Conservation (phyloP, 352 stramenopile genomes). For the Blastocystis sp. region DNA sequence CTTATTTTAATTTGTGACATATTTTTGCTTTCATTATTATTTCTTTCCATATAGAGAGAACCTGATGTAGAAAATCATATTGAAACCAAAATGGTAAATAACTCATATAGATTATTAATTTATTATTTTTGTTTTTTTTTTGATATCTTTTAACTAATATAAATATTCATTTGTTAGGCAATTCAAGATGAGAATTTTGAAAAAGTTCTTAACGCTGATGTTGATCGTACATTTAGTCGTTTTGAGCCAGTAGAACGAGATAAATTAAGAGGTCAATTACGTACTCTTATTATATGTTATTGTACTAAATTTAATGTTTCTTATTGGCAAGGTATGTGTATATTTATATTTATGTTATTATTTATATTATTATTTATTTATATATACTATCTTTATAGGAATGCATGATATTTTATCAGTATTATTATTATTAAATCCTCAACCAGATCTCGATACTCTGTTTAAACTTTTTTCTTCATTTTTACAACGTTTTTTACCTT, state of each 20-base stretch:
- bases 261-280: slow-evolving; percentile 5
- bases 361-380: no score
- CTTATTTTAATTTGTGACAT: no score
- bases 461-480: slow-evolving; percentile 34
- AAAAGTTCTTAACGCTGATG: slow-evolving; percentile 15
- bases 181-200: no score
- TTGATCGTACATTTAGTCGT: slow-evolving; percentile 23
- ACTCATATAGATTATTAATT: no score
- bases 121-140: no score
- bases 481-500: slow-evolving; percentile 20
- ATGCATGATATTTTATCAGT: slow-evolving; percentile 36
- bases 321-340: slow-evolving; percentile 36
- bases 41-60: no score
- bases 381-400: no score
- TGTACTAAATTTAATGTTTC: slow-evolving; percentile 26
- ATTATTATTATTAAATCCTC: slow-evolving; percentile 22
- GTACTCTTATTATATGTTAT: slow-evolving; percentile 29
- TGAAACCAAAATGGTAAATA: no score
- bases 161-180: no score
- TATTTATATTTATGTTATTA: slow-evolving; percentile 21
- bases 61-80: no score
- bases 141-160: no score
- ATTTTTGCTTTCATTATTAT: no score
- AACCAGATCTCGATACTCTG: slow-evolving; percentile 9
- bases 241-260: slow-evolving; percentile 16